These are phyloP conservation scores for Teunomyces barrocoloradensis DNA, from an alignment of 805 yeast species.

Conservation along the genomic window DNA sequence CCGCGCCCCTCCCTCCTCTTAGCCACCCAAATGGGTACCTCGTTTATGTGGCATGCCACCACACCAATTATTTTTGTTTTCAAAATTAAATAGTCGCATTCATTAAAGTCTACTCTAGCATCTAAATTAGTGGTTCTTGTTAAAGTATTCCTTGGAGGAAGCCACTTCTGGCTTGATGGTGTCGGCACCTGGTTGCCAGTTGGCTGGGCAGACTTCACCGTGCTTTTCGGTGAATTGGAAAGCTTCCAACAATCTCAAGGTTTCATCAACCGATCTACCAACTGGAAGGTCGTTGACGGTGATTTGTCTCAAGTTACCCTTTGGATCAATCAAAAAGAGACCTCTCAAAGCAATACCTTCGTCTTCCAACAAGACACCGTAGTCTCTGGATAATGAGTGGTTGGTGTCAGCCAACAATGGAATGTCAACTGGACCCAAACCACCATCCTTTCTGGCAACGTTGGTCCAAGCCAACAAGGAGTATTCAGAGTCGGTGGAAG, in stretches of 20 bases:
- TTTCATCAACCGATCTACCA: conserved; percentile 98
- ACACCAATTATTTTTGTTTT: not conserved
- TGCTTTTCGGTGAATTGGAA: conserved; percentile 99
- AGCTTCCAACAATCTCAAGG: conserved; percentile 95
- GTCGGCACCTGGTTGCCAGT: conserved; percentile 90
- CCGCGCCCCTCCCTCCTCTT: not conserved
- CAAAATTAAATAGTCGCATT: too few species aligned
- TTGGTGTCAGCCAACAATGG: conserved; percentile 96
- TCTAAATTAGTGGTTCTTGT: conserved; percentile 49
- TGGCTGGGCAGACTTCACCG: conserved; percentile 99
- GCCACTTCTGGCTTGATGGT: conserved; percentile 88
- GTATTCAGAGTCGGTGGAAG: conserved; percentile 98
- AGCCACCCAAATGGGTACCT: too few species aligned
- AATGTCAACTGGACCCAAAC: conserved; percentile 91
- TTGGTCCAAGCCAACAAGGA: conserved; percentile 98
- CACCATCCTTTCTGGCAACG: conserved; percentile 95
- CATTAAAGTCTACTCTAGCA: not conserved
- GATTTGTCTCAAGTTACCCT: conserved; percentile 91
- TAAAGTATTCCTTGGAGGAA: conserved; percentile 85
- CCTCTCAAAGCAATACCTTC: conserved; percentile 98
- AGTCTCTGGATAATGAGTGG: conserved; percentile 91
- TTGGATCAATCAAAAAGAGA: conserved; percentile 95
- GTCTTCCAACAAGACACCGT: conserved; percentile 96
- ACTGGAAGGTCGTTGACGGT: conserved; percentile 99
- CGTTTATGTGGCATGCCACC: not conserved